These are phyloP conservation scores for Tulasnella sp. DNA, from an alignment of 768 basidiomycete genomes.

Conservation along the genomic window DNA sequence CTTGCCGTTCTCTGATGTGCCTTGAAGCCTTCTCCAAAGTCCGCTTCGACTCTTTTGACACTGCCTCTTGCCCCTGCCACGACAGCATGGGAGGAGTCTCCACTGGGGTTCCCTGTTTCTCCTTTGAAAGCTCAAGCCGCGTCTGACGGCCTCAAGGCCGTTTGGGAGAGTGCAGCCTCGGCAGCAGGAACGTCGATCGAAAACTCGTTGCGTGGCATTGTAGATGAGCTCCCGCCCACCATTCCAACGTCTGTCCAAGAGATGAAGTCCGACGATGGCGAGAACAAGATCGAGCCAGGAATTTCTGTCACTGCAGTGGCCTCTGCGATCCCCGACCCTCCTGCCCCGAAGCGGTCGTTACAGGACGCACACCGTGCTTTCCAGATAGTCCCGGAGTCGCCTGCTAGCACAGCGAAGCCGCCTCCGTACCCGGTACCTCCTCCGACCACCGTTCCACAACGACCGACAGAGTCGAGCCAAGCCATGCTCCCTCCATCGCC, in stretches of 20 bases:
- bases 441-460: neutral
- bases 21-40: slow-evolving; percentile 15
- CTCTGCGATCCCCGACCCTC: neutral
- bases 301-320: neutral
- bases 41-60: slow-evolving; percentile 15
- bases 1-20: neutral
- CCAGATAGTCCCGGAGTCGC: slow-evolving; percentile 61
- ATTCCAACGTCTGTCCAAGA: slow-evolving; percentile 77
- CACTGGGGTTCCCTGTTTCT: slow-evolving; percentile 47
- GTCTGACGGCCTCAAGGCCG: slow-evolving; percentile 75
- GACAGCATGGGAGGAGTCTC: slow-evolving; percentile 31
- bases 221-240: slow-evolving; percentile 63
- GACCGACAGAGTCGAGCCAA: neutral
- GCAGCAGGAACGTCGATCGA: slow-evolving; percentile 45
- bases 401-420: neutral
- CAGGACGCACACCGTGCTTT: slow-evolving; percentile 81
- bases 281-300: slow-evolving; percentile 24
- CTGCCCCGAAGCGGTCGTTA: slow-evolving; percentile 39
- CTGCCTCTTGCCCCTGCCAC: slow-evolving; percentile 17
- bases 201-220: slow-evolving; percentile 78
- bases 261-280: slow-evolving; percentile 79
- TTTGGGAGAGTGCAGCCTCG: slow-evolving; percentile 65
- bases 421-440: neutral
- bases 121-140: slow-evolving; percentile 52
- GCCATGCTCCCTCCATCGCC: neutral